These are phyloP conservation scores for Fomitopsis pinicola DNA, from an alignment of 1,284 basidiomycete species.

Conservation along the genomic window DNA sequence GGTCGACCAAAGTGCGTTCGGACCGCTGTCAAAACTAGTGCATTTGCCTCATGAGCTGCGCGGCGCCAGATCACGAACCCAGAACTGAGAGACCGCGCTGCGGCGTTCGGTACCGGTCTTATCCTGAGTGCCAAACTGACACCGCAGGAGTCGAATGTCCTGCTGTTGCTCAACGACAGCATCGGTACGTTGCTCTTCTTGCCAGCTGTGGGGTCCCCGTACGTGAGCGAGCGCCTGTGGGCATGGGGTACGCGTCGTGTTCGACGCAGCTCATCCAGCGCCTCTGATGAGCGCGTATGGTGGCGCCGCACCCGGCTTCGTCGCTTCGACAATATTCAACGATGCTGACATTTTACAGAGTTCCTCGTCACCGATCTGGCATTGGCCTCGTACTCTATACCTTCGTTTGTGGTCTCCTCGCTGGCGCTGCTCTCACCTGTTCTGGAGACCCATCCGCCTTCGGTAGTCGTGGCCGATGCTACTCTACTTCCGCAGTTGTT, in stretches of 20 bases:
- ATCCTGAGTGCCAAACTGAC: conserved; percentile 53
- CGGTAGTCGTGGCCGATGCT: conserved; percentile 64
- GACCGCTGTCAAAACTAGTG: not conserved
- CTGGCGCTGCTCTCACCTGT: conserved; percentile 53
- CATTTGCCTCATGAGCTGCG: not conserved
- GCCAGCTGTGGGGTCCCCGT: not conserved
- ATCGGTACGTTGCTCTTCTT: conserved; percentile 45
- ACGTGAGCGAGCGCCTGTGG: not conserved
- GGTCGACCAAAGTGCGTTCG: conserved; percentile 62
- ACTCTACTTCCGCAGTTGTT: conserved; percentile 59
- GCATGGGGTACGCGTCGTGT: not conserved
- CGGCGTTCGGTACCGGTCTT: conserved; percentile 67
- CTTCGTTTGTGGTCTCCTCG: conserved; percentile 64
- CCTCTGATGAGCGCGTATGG: too few relatives aligned
- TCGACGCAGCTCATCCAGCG: not conserved
- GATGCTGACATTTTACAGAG: conserved; percentile 38
- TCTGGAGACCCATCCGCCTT: conserved; percentile 59
- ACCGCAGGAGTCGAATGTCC: conserved; percentile 59
- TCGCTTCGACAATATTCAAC: too few relatives aligned
- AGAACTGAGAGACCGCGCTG: conserved; percentile 57
- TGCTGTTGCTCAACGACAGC: conserved; percentile 70
- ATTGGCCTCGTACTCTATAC: conserved; percentile 64
- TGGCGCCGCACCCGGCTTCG: too few relatives aligned
- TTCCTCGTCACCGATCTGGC: conserved; percentile 75
- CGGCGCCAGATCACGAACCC: conserved; percentile 60